Conservation (phyloP, 192 early-diverging fungal species). For the Oehlia diaphana region DNA sequence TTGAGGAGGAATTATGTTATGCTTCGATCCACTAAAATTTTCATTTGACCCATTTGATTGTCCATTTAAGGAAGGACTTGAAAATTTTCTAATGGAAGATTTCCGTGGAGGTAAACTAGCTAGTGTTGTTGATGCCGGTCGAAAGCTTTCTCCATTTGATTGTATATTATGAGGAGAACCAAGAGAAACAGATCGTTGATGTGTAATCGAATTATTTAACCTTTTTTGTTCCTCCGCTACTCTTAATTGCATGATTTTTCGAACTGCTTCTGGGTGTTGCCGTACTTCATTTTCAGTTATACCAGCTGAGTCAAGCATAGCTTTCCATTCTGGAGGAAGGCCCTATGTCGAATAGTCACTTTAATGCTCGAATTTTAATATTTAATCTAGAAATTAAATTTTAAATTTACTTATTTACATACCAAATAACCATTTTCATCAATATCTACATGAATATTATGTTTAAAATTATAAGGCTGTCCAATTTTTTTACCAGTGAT, state of each 20-base stretch:
- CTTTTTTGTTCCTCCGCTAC: conserved; percentile 46
- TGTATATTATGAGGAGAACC: conserved; percentile 2
- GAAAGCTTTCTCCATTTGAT: not conserved
- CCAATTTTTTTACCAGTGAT: conserved; percentile 40
- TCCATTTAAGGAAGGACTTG: not conserved
- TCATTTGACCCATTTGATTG: not conserved
- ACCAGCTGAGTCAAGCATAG: conserved; percentile 42
- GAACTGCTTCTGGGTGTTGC: conserved; percentile 46
- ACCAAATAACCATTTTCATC: conserved; percentile 35
- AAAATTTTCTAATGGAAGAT: not conserved
- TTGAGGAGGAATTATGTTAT: not conserved
- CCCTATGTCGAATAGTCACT: conserved; percentile 35
- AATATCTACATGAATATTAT: conserved; percentile 53
- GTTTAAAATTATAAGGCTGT: conserved; percentile 53
- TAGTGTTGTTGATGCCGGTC: not conserved
- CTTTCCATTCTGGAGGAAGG: conserved; percentile 50
- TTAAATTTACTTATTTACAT: conserved; percentile 11
- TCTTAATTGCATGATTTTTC: conserved; percentile 49
- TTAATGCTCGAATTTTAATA: not conserved
- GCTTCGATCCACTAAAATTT: not conserved
- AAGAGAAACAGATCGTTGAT: conserved; percentile 19
- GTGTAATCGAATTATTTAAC: conserved; percentile 27
- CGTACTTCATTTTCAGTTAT: conserved; percentile 50
- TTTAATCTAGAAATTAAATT: not conserved
- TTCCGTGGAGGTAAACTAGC: not conserved